A percentile compares a stretch with the other conserved stretches of the same genome.
Conservation (phyloP, 163 green algal genomes). For the Scenedesmus sp. region DNA sequence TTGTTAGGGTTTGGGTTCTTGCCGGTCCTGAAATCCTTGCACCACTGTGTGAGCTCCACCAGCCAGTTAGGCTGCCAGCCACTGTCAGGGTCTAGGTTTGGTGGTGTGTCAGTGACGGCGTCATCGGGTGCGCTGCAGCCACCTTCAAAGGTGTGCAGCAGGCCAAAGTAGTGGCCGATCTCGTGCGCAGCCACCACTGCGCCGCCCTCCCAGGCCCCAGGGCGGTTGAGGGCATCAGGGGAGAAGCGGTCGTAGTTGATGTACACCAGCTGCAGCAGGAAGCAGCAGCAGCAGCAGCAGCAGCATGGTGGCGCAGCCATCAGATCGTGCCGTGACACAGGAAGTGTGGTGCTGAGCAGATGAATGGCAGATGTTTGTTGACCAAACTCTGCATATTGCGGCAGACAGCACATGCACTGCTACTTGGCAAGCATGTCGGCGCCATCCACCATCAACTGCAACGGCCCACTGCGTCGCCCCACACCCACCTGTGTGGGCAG, state of each 20-base stretch:
- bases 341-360: background rate
- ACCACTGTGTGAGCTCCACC: conserved; percentile 42
- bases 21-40: conserved; percentile 35
- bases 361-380: background rate
- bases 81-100: conserved; percentile 25
- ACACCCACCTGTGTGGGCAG: conserved; percentile 34
- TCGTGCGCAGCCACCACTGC: conserved; percentile 42
- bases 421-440: too few relatives aligned
- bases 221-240: conserved; percentile 39
- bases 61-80: conserved; percentile 38
- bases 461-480: too few relatives aligned
- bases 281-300: background rate
- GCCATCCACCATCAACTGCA: too few relatives aligned
- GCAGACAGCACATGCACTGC: too few relatives aligned
- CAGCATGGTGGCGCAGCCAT: background rate
- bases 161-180: conserved; percentile 50
- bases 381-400: too few relatives aligned
- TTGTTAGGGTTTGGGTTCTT: conserved; percentile 21
- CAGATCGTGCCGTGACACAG: background rate
- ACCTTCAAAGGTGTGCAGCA: conserved; percentile 46
- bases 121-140: conserved; percentile 39
- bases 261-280: conserved; percentile 27
- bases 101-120: conserved; percentile 32
- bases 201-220: conserved; percentile 30
- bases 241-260: conserved; percentile 52